phyloP scores from a whole-genome alignment of 352 stramenopile genomes.

The Pythium guiyangense region DNA sequence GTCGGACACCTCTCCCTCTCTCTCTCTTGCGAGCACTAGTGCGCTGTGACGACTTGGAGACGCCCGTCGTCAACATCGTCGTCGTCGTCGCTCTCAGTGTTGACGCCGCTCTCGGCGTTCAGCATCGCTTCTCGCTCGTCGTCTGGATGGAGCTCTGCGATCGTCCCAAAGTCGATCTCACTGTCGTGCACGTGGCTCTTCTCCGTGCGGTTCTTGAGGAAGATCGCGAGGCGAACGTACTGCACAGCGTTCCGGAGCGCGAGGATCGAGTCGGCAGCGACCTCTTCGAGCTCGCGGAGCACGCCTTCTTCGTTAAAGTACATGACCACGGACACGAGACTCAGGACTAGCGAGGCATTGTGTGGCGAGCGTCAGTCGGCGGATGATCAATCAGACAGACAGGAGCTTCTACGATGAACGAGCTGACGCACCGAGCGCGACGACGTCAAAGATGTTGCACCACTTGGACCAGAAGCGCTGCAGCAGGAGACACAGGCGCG shows the following conservation, averaged over 20 bases:
- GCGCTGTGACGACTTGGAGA: constrained; percentile 11
- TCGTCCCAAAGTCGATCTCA: constrained; percentile 60
- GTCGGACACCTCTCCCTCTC: too few relatives aligned
- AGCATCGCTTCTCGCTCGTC: constrained; percentile 46
- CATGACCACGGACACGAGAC: constrained; percentile 68
- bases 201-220: constrained; percentile 74
- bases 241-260: constrained; percentile 75
- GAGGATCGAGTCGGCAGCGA: constrained; percentile 70
- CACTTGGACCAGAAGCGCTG: constrained; percentile 84
- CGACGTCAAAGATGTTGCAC: constrained; percentile 82
- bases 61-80: neutral
- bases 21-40: constrained; percentile 2
- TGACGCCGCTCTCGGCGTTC: constrained; percentile 39
- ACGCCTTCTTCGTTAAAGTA: constrained; percentile 85
- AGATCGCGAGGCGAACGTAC: constrained; percentile 77
- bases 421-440: constrained; percentile 65
- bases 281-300: constrained; percentile 78
- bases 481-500: too few relatives aligned
- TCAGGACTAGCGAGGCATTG: constrained; percentile 77
- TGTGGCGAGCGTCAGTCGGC: too few relatives aligned
- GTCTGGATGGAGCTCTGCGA: constrained; percentile 29
- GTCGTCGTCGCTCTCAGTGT: constrained; percentile 27
- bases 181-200: constrained; percentile 36
- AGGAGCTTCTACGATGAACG: too few relatives aligned
- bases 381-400: too few relatives aligned